Base-by-base conservation (phyloP, 1,284 basidiomycete species). In the Paramarasmius palmivorus region DNA sequence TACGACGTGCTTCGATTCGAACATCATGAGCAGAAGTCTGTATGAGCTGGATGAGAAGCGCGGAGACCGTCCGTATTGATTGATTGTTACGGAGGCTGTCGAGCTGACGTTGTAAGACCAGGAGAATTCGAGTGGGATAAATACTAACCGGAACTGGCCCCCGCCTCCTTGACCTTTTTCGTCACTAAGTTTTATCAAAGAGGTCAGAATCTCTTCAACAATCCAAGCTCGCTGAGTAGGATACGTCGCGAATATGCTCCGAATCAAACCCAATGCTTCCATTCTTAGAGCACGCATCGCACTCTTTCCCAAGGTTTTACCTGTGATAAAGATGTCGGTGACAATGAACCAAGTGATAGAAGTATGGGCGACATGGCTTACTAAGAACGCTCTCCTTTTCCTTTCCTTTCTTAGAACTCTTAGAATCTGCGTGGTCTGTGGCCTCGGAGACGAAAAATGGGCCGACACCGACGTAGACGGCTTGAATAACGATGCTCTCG, bases 211-310 rank as follows among this genome's bases (percentile, higher is more conserved):
- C 69, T 98, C 96, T 67, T 98, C 95, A 19, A 99, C 89, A 58
- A 98, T 96, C 94, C 95, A 98, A 1, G 87, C 84, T 1, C 96
- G 78, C 69, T 99, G 96, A 36, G 89, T 86, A 55, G 92, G 86
- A 60, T 97, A 87, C 57, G 87, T 89, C 6, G 93, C 92, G 65
- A 98, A 98, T 26, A 96, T 87, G 88, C 93, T 63, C 7, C 93
- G 81, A 57, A 98, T 85, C 55, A 96, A 78, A 1, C 85, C 83
- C 38, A 98, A 72, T 0, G 92, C 90, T 61, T 95, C 90, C 49
- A 93, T 73, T 47, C 93, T 78, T 55, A 98, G 67, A 2, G 86
- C 88, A 59, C 90, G 83, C 86, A 96, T 90, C 0, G 86, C 82
- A 51, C 83, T 90, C 57, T 79, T 82, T 1, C 86, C 85, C 40